phyloP scores from a whole-genome alignment of 2,329 filamentous ascomycete genomes.

The Claviceps maximensis region DNA sequence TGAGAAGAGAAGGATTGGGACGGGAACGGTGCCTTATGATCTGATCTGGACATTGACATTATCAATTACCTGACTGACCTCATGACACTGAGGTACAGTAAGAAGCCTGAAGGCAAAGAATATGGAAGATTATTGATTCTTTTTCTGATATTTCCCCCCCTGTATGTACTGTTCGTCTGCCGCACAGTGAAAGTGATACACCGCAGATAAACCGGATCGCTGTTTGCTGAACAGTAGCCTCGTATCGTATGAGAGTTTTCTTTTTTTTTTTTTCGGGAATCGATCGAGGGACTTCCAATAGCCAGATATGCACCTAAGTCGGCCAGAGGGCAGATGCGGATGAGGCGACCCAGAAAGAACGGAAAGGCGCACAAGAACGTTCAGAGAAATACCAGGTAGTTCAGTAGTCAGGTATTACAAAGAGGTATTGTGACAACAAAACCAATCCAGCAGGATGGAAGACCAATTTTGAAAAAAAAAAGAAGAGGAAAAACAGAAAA shows the following conservation, averaged over 20 bases:
- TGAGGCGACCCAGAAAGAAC: neutral
- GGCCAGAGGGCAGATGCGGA: neutral
- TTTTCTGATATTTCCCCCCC: conserved; percentile 1
- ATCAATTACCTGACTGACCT: conserved; percentile 54
- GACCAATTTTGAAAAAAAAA: neutral
- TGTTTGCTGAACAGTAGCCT: neutral
- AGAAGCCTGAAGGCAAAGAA: neutral
- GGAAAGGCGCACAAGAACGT: conserved; percentile 3
- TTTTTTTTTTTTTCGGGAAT: neutral
- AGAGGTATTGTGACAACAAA: conserved; percentile 13
- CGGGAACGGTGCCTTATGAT: conserved; percentile 75
- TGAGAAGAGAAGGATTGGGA: conserved; percentile 50
- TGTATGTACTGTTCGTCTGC: conserved; percentile 3
- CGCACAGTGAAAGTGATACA: neutral
- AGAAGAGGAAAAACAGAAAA: too few species aligned
- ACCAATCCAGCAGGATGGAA: neutral
- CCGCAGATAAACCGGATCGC: too few species aligned
- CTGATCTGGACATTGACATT: conserved; percentile 83
- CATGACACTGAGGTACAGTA: conserved; percentile 6
- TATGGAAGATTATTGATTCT: neutral
- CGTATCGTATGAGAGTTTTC: neutral
- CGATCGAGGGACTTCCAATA: neutral
- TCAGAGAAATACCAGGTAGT: conserved; percentile 6
- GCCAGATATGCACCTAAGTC: neutral
- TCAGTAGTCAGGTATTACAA: conserved; percentile 23